These are phyloP conservation scores for Erigeron philadelphicus DNA, from an alignment of 140 eudicot species.

Conservation along the genomic window DNA sequence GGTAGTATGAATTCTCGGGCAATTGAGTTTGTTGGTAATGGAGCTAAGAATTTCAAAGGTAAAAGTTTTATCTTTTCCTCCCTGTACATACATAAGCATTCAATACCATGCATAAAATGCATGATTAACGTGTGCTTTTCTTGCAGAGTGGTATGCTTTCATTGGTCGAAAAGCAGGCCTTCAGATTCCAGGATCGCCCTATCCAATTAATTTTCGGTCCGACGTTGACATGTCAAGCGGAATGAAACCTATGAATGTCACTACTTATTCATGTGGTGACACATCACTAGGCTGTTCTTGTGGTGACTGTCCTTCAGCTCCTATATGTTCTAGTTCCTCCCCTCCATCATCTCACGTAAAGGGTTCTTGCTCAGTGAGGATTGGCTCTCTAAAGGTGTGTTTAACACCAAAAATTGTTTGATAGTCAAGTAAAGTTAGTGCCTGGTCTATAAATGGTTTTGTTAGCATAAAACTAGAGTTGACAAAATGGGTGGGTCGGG, in stretches of 20 bases:
- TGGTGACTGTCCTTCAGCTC: constrained; percentile 90
- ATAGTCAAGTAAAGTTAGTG: not conserved
- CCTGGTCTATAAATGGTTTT: constrained; percentile 17
- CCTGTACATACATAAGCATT: constrained; percentile 1
- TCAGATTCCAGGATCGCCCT: constrained; percentile 85
- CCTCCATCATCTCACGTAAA: constrained; percentile 41
- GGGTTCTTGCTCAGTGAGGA: constrained; percentile 70
- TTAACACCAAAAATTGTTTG: not conserved
- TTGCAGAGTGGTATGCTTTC: constrained; percentile 89
- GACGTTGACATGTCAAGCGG: constrained; percentile 63
- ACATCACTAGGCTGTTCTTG: constrained; percentile 96
- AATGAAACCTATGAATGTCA: constrained; percentile 84
- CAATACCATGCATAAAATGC: not conserved
- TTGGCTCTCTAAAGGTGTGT: constrained; percentile 76
- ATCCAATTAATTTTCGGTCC: constrained; percentile 66
- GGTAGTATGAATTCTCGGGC: constrained; percentile 93
- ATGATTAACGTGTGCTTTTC: not conserved
- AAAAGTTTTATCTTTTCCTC: constrained; percentile 15
- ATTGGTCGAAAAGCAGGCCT: constrained; percentile 64
- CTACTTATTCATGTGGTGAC: constrained; percentile 88
- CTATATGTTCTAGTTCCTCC: constrained; percentile 66
- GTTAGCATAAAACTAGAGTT: not conserved
- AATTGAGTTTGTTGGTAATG: constrained; percentile 82
- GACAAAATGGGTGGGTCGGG: not conserved
- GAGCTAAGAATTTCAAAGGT: constrained; percentile 90